Conservation (phyloP, 192 early-diverging fungal species). For the Podila epigama region DNA sequence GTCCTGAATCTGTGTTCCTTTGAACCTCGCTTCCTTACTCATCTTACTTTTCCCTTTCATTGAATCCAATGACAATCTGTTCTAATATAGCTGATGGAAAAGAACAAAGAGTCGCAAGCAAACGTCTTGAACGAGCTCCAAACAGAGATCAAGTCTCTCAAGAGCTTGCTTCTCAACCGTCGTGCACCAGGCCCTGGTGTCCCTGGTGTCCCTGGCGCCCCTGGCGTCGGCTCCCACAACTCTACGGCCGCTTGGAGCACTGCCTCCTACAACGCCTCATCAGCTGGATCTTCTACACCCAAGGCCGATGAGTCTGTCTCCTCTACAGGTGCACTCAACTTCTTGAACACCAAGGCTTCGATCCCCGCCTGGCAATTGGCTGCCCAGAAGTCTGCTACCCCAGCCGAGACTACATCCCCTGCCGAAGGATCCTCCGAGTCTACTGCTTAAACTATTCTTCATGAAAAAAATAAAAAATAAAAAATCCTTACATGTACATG, state of each 20-base stretch:
- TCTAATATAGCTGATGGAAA: slow-evolving; percentile 81
- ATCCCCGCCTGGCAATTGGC: slow-evolving; percentile 80
- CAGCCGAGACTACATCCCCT: background rate
- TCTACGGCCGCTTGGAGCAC: slow-evolving; percentile 50
- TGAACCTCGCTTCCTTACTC: no score
- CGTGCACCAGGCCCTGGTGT: slow-evolving; percentile 56
- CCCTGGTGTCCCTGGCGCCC: background rate
- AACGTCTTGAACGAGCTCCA: slow-evolving; percentile 82
- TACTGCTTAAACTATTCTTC: background rate
- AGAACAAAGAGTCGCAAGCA: slow-evolving; percentile 73
- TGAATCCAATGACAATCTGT: no score
- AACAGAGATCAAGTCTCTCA: slow-evolving; percentile 92
- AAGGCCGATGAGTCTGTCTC: slow-evolving; percentile 13
- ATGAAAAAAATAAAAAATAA: background rate
- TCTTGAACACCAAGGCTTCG: slow-evolving; percentile 41
- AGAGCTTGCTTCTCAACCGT: slow-evolving; percentile 88
- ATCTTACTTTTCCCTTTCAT: no score
- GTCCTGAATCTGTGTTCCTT: no score
- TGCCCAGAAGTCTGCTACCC: slow-evolving; percentile 30
- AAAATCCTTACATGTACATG: background rate
- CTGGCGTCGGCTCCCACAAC: slow-evolving; percentile 17
- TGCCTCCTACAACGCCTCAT: slow-evolving; percentile 7
- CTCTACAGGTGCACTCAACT: slow-evolving; percentile 23
- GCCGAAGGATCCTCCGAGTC: slow-evolving; percentile 10
- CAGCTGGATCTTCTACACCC: slow-evolving; percentile 3